Base-by-base conservation (phyloP, 1,284 basidiomycete species). In the Wallemia hederae region DNA sequence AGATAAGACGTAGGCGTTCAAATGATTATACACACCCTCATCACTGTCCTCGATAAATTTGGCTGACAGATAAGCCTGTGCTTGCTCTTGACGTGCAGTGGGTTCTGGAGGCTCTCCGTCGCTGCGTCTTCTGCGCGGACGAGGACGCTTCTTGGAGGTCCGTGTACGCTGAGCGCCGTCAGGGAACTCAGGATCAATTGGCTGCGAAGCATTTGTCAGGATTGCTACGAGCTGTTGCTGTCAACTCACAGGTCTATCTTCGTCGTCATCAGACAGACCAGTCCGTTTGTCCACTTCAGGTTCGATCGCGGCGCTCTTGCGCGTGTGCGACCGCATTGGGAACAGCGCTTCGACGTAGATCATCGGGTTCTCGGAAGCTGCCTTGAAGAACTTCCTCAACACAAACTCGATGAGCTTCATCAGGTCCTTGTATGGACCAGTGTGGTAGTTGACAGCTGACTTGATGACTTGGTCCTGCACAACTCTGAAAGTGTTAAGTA, bases 31-130 rank as follows among this genome's bases (percentile, higher is more conserved):
- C 56, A 9, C 25, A 58, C 56, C 85, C 63, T 75, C 83, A 66
- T 92, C 88, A 65, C 83, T 85, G 70, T 91, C 87, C 67, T 82
- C 78, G 67, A 91, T 88, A 68, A 90, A 87, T 68, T 87, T 82
- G 3, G 88, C 87, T 14, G 81, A 83, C 71, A 89, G 89, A 75
- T 83, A 90, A 61, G 74, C 70, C 70, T 80, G 76, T 79, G 78
- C 72, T 74, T 76, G 58, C 62, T 67, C 62, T 61, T 65, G 61
- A 67, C 67, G 61, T 65, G 73, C 73, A 68, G 66, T 31, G 64
- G 59, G 61, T 58, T 39, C 34, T 62, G 55, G 72, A 75, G 67
- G 74, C 76, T 66, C 70, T 75, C 61, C 56, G 49, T n/a, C 57
- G 27, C 22, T 39, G 55, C 27, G 19, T 31, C 59, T 27, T 61